phyloP scores from a whole-genome alignment of 345 rosid species.

The Tarenaya hassleriana region DNA sequence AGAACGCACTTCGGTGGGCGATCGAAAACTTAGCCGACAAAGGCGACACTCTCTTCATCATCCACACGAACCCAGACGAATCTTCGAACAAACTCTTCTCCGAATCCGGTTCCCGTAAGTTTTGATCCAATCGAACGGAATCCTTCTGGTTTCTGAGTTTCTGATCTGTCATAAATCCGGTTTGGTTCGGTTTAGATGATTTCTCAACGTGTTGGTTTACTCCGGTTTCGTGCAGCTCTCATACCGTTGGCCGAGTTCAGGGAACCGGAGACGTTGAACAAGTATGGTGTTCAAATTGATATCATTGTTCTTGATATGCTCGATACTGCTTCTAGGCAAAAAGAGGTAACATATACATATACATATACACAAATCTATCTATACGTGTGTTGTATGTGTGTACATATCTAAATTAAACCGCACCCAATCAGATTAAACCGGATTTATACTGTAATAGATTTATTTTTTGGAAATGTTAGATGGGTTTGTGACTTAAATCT shows the following conservation, averaged over 20 bases:
- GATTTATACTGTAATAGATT: background rate
- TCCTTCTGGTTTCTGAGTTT: background rate
- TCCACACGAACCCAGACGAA: slow-evolving; percentile 63
- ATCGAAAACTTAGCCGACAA: slow-evolving; percentile 64
- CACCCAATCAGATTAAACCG: background rate
- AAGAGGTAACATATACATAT: too few species aligned
- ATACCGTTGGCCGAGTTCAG: slow-evolving; percentile 83
- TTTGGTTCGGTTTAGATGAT: slow-evolving; percentile 4
- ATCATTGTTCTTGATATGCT: slow-evolving; percentile 65
- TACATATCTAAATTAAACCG: background rate
- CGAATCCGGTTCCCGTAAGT: slow-evolving; percentile 75
- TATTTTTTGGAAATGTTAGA: slow-evolving; percentile 2
- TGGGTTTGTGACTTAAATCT: background rate
- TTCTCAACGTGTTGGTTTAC: too few species aligned
- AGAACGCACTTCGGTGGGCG: slow-evolving; percentile 83
- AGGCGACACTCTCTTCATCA: slow-evolving; percentile 63
- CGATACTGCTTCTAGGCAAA: slow-evolving; percentile 80
- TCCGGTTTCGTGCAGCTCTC: slow-evolving; percentile 43
- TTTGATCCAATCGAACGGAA: background rate
- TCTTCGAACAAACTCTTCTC: slow-evolving; percentile 44
- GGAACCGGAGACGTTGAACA: slow-evolving; percentile 60
- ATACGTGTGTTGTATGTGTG: too few species aligned
- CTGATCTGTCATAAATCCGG: background rate
- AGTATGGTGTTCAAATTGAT: slow-evolving; percentile 55
- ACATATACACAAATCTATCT: too few species aligned